Evolutionary conservation across 2,329 filamentous ascomycete species (phyloP), one percentile per base, ranked within the genome.

Genomic region (Penicillium sp.): DNA sequence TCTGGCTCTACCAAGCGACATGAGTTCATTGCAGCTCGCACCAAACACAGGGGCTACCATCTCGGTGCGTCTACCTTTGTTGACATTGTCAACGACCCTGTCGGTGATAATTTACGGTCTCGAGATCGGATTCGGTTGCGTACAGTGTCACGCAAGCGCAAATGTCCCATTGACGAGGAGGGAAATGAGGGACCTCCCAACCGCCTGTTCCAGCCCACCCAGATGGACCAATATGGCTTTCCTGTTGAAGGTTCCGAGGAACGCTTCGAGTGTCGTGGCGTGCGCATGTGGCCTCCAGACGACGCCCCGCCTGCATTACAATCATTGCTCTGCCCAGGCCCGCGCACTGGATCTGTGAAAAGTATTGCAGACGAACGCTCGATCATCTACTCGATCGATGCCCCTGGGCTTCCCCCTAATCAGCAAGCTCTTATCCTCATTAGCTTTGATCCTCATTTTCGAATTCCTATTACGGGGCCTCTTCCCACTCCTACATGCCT

Each of bases 11-110:
- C 62, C 8, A 53, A 46, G 1, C 69, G 69, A 23, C 72, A 67
- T 15, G 77, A 79, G 55, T 80, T 77, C 57, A 78, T 78, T 43
- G 66, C 77, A 3, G 75, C 75, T 17, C 76, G 75, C 57, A 80
- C 77, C 0, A 79, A 79, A 51, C 76, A 74, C 57, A 74, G 74
- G 52, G 69, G 71, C 25, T 80, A 80, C 60, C 73, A 78, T 41
- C 69, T 72, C 46, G 74, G 73, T 21, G 68, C 75, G 25, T 71
- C 73, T 9, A 70, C 75, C 12, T 79, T 78, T 59, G 55, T 80
- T 25, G 78, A 80, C 48, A 65, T 80, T 17, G 74, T 80, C 43
- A 77, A 75, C 31, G 77, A 79, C 54, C 72, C 75, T 4, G 58
- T 61, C 10, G 60, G 69, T 23, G 65, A 59, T 23, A 64, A 65